Base-by-base conservation (phyloP, 176 grass and related monocot genomes). In the Paspalum vaginatum region DNA sequence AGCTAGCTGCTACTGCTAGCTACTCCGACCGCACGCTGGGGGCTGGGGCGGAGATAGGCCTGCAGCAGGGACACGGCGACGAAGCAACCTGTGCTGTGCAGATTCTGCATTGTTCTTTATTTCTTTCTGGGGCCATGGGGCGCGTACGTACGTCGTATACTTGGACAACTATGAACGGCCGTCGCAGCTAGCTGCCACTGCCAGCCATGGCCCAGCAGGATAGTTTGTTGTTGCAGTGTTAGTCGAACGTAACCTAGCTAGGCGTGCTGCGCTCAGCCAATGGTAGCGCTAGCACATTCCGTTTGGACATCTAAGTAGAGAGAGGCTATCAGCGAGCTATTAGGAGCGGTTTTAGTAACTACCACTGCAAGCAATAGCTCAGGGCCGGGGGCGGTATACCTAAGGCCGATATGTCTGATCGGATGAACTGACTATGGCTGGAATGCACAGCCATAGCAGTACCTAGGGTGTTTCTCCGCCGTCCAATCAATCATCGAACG, bases 291-390 rank as follows among this genome's bases (percentile, higher is more conserved):
- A 17, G 73, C 77, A 69, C 82, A 13, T 64, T 22, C 22, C 37
- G 49, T 83, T 75, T 67, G 71, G 72, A 58, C 50, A 79, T 49
- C 54, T 60, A 60, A 74, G 39, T 8, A n/a, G n/a, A 32, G 32
- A 65, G 18, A 47, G 27, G 48, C 43, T 64, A 43, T 8, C 7
- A 17, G 39, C 32, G 26, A 45, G 8, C n/a, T 9, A 22, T 9
- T 51, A 17, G 60, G 55, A 52, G 44, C 53, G 61, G 84, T 61
- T 68, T 77, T 60, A 63, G 53, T 73, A 83, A 54, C 42, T 48
- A 26, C 20, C 52, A 48, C 50, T 24, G 40, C 8, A 9, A 27
- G 18, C 32, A 32, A 32, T n/a, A 32, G 32, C 32, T 32, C 32
- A 32, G 32, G 32, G 32, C 32, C 32, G 32, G 32, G 32, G 32